Evolutionary conservation across 2,329 filamentous ascomycete species (phyloP).

Genomic region (Ceratocystis papillata): DNA sequence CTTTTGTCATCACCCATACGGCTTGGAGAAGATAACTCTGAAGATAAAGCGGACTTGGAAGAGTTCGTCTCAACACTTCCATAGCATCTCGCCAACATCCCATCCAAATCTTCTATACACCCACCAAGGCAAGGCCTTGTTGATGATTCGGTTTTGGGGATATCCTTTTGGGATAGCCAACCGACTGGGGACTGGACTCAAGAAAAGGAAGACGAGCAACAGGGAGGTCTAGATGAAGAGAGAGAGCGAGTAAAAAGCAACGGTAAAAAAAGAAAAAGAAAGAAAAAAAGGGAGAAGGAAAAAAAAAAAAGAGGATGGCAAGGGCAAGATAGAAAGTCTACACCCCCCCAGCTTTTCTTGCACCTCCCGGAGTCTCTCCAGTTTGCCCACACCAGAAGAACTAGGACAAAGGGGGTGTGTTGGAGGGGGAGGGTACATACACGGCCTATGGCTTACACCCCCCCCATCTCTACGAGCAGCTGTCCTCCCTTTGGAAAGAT

Average conservation of each 20-base stretch:
- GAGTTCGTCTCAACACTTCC: neutral
- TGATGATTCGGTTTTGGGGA: constrained; percentile 2
- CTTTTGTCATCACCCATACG: neutral
- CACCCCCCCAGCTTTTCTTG: constrained; percentile 4
- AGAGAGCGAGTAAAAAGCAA: neutral
- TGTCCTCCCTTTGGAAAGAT: neutral
- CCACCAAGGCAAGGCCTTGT: neutral
- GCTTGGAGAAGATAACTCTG: neutral
- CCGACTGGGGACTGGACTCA: constrained; percentile 3
- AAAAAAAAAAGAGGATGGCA: neutral
- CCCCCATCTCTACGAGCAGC: neutral
- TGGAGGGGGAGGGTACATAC: neutral
- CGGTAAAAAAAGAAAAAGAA: neutral
- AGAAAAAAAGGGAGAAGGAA: neutral
- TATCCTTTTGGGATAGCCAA: neutral
- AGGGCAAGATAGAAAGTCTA: neutral
- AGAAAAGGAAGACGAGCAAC: neutral
- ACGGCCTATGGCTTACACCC: neutral
- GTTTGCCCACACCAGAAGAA: neutral
- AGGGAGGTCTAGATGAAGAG: neutral
- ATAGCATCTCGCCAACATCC: neutral
- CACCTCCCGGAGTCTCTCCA: constrained; percentile 13
- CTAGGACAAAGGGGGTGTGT: neutral
- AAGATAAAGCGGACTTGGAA: neutral
- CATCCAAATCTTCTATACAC: neutral